Base-by-base conservation (phyloP, 257 asterid genomes). In the Vinca minor region DNA sequence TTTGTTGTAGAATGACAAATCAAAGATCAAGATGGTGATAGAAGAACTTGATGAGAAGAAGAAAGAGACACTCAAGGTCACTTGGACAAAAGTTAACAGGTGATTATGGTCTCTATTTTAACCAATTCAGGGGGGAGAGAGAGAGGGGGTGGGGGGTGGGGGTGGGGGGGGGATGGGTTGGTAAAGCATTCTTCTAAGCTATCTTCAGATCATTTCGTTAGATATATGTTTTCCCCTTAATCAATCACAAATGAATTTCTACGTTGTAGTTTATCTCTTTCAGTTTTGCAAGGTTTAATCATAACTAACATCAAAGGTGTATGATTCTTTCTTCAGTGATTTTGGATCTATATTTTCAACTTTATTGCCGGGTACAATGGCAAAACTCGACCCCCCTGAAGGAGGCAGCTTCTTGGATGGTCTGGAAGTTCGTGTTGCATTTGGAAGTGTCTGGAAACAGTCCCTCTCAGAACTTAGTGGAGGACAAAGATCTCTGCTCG, bases 11-110 rank as follows among this genome's bases (percentile, higher is more conserved):
- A 89, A 93, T 68, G 97, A 93, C 85, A 93, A 89, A 78, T 83
- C 95, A 63, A 93, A 93, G 75, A 93, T 93, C 74, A 85, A 85
- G 76, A 81, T 78, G 95, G 95, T 89, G 49, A 93, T 93, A 53
- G 92, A 93, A 81, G 99, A 93, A 83, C 97, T 93, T 66, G 99
- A 93, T 58, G 96, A 93, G 93, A 87, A 93, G 85, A 93, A 93
- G 80, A 89, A 87, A 76, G 96, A 87, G 73, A 87, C 97, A 11
- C 92, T 93, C 34, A 77, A 85, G 77, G 97, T 93, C 74, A 93
- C 98, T 38, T 89, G 97, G 98, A 84, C 52, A 61, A 93, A 85
- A 83, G 98, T 93, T 71, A 93, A 89, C 90, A 87, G 84, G 96
- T 93, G 52, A 71, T 84, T 71, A 32, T 38, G 20, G 52, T 5